Conservation (phyloP, 345 rosid species). For the Arabidopsis suecica region DNA sequence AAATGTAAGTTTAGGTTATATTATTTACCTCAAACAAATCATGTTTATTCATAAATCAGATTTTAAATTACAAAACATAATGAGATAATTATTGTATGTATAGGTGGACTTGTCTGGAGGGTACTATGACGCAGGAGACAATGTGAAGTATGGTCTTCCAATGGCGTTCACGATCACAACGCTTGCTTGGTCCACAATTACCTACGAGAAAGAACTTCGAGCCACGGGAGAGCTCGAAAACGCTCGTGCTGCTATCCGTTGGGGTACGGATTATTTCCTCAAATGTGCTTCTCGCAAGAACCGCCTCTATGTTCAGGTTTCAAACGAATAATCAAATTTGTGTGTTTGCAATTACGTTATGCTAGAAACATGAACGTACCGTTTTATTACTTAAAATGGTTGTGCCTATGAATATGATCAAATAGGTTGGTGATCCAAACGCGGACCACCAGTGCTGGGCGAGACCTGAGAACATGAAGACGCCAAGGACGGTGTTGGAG, state of each 20-base stretch:
- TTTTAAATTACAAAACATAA: neutral
- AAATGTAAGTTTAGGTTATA: conserved; percentile 47
- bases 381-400: neutral
- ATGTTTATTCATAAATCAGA: neutral
- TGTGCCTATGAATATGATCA: conserved; percentile 24
- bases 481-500: conserved; percentile 67
- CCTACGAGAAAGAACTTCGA: conserved; percentile 55
- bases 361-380: neutral
- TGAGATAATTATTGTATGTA: neutral
- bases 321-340: neutral
- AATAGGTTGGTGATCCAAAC: conserved; percentile 77
- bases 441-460: conserved; percentile 85
- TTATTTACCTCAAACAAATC: neutral
- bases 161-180: conserved; percentile 94
- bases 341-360: neutral
- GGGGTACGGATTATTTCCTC: conserved; percentile 96
- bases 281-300: conserved; percentile 58
- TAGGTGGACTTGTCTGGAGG: conserved; percentile 86
- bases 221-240: conserved; percentile 60
- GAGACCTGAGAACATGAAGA: conserved; percentile 81
- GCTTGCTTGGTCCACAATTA: conserved; percentile 70
- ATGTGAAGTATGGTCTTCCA: conserved; percentile 85
- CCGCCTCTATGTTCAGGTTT: conserved; percentile 75
- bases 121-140: conserved; percentile 93
- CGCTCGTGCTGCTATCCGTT: conserved; percentile 60